Base-by-base conservation (phyloP, 495 filamentous ascomycete species). In the Neurospora tetraspora region DNA sequence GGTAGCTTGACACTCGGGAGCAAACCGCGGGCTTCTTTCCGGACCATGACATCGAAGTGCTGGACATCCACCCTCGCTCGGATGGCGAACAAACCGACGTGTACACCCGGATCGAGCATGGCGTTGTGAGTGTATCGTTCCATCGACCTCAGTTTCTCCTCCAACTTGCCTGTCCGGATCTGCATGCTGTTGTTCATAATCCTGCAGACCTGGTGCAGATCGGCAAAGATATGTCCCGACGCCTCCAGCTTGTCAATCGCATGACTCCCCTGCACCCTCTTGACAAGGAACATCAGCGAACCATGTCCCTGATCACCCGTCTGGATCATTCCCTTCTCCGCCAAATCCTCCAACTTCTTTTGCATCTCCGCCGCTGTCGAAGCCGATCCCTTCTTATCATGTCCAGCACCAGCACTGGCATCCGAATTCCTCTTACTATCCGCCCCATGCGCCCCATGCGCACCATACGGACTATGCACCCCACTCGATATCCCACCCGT, bases 201-300 rank as follows among this genome's bases (percentile, higher is more conserved):
- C 5, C 85, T 86, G 12, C 87, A 83, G n/a, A 97, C 88, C 68
- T 93, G 91, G 31, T 86, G 85, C 23, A 91, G 82, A 8, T 87
- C 83, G 7, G 92, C 91, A 74, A 97, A 97, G 16, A 90, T 87
- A 77, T 88, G 96, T 0, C 94, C 94, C n/a, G 85, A 81, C 3
- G 89, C 88, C 72, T 89, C 85, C n/a, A 97, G 81, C 27, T 86
- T 86, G 69, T 84, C 80, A 8, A 88, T 85, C 20, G 91, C 91
- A 0, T 83, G 80, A 42, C 69, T 38, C 70, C 82, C 85, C 37
- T 87, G 84, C 4, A 92, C 83, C 40, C 85, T 85, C 16, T 91
- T 91, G n/a, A 94, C 91, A 27, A 95, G 85, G 74, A 96, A 94
- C 74, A 97, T 87, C 69, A 94, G 80, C 71, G 94, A 91, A 6